Percentiles rank a stretch among this genome's conserved stretches.
These are phyloP conservation scores for Eucalyptus regnans DNA, from an alignment of 345 rosid genomes.

Conservation along the genomic window DNA sequence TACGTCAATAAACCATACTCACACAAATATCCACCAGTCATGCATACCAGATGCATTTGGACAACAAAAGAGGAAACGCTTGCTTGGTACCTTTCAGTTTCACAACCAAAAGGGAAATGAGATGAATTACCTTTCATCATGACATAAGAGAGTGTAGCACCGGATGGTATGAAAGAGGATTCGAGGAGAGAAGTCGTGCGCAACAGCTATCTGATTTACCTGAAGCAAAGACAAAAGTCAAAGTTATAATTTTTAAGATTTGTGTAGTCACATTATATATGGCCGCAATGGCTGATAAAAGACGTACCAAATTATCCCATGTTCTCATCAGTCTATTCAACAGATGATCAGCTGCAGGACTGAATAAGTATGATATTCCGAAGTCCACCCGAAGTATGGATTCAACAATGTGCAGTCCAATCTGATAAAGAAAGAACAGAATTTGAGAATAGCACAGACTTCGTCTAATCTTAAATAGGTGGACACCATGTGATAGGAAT, in stretches of 20 bases:
- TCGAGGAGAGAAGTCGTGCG: background rate
- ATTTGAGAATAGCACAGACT: background rate
- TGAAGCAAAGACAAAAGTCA: background rate
- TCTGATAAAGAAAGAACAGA: background rate
- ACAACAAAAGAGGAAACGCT: background rate
- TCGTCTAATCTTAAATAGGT: background rate
- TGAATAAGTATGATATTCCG: background rate
- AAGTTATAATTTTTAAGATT: background rate
- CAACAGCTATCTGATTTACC: background rate
- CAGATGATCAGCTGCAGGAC: background rate
- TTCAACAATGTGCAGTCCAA: background rate
- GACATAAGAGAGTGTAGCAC: background rate
- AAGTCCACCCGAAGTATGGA: background rate
- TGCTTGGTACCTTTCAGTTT: background rate
- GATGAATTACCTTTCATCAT: background rate
- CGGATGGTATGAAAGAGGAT: conserved; percentile 1
- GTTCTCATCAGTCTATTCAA: background rate
- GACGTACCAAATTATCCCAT: background rate
- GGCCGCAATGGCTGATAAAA: background rate
- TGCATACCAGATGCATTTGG: background rate
- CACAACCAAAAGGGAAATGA: background rate
- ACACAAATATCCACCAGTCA: background rate
- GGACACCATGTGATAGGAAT: background rate
- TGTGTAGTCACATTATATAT: background rate
- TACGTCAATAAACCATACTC: background rate